Evolutionary conservation across 495 filamentous ascomycete species (phyloP), one percentile per base, ranked within the genome.

Genomic region (Glutinoglossum americanum): DNA sequence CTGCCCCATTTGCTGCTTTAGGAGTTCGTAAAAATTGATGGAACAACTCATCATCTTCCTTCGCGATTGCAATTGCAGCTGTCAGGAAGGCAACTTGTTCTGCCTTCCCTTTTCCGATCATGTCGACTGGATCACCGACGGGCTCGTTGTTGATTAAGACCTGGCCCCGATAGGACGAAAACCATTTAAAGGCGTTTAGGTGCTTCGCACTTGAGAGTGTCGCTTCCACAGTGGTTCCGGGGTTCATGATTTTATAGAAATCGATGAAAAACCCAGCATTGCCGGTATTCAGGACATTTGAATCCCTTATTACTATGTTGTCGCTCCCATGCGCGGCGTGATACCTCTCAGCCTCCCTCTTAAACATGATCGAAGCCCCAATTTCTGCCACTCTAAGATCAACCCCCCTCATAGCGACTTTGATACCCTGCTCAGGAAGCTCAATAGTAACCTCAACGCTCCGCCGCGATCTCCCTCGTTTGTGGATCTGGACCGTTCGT

Each of bases 221-320:
- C 21, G 68, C 44, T n/a, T 71, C 69, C n/a, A 70, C 61, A 21
- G 51, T 44, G n/a, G 62, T 39, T 10, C 59, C 57, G 8, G 56
- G 61, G 15, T 67, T 63, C 0, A 62, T 15, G n/a, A 69, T 63
- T 53, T 64, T 70, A 47, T 66, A 69, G 58, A 66, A 74, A 4
- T 72, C 69, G 51, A 76, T 63, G 60, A 75, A 75, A 19, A 62
- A 65, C 28, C 58, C 62, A 17, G 68, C 70, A 57, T 71, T 75
- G 28, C 65, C 64, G 17, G 60, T 68, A 33, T 67, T 73, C 33
- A 76, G 61, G 8, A 65, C 60, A 23, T 57, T 56, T 19, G 69
- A 61, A 60, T 72, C 68, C 44, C 67, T 70, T 47, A 72, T 62
- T 26, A 69, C 55, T 39, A 74, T 62, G 35, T 64, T 61, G 47